phyloP scores from a whole-genome alignment of 2,329 filamentous ascomycete species.

The Cladosporium sphaerospermum region DNA sequence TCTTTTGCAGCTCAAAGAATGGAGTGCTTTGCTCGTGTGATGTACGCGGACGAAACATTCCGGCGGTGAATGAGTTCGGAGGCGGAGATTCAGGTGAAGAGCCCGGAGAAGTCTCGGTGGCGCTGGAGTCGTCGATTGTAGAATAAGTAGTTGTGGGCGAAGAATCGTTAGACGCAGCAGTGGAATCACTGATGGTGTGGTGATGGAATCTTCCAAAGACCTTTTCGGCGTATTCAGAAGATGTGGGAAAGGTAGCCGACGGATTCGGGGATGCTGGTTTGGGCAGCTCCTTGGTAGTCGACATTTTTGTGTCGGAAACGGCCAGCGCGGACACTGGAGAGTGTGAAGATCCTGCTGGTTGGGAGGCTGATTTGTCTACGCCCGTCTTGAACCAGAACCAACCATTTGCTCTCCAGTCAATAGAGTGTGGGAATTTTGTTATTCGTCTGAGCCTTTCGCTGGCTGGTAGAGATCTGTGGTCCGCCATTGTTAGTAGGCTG shows the following conservation, averaged over 20 bases:
- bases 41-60: constrained; percentile 43
- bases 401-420: constrained; percentile 17
- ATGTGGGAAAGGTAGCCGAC: constrained; percentile 10
- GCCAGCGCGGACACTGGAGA: constrained; percentile 15
- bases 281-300: constrained; percentile 21
- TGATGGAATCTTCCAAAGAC: constrained; percentile 46
- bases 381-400: constrained; percentile 22
- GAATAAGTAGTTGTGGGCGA: constrained; percentile 92
- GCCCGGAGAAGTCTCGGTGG: constrained; percentile 84
- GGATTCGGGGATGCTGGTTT: constrained; percentile 15
- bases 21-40: constrained; percentile 47
- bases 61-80: constrained; percentile 57
- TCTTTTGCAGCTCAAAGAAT: constrained; percentile 46
- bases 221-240: constrained; percentile 21
- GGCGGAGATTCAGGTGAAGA: constrained; percentile 86
- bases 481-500: constrained; percentile 12
- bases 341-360: constrained; percentile 15
- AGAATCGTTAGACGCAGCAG: constrained; percentile 77
- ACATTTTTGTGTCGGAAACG: constrained; percentile 21
- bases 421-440: constrained; percentile 15
- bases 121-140: constrained; percentile 82
- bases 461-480: constrained; percentile 25
- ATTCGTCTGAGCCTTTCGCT: constrained; percentile 16
- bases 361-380: constrained; percentile 21
- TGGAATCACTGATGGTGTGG: constrained; percentile 71